Base-by-base conservation (phyloP, 169 alveolate species). In the Eimeria maxima region DNA sequence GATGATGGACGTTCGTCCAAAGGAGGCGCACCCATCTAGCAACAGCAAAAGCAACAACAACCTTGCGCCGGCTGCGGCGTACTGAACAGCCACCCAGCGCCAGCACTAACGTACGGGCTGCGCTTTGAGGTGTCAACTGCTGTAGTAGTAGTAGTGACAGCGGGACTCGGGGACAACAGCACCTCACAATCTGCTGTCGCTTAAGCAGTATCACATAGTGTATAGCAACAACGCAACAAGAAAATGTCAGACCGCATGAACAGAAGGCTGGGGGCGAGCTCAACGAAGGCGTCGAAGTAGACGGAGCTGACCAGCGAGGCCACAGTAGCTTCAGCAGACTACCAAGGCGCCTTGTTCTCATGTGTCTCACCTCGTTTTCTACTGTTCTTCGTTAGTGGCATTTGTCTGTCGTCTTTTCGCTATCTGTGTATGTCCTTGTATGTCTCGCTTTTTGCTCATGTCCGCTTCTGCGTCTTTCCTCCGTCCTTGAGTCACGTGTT, bases 1-100 rank as follows among this genome's bases (percentile, higher is more conserved):
- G 73, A 67, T 27, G 42, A 29, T 29, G 44, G 81, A 29, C 24
- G 0, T 29, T 18, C 24, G 50, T 27, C 81, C 50, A 18, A 10
- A 29, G 81, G 81, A 71, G 50, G 29, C 81, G 33, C 27, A 13
- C 47, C 29, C 29, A 3, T 20, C 29, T 22, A 60, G 71, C 71
- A 73, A 27, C 53, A 20, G 55, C 53, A 44, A 27, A n/a, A 38
- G 88, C 57, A 45, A 20, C 44, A 27, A 13, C 88, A 47, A 42
- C 63, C 20, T 45, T 78, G 65, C 57, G 10, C 27, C 88, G 14
- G 67, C 67, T n/a, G 53, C 88, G n/a, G 84, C 84, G 22, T 73
- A 22, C 84, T 73, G 84, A 73, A 22, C 71, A 20, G 65, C 16
- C 38, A 33, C 38, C 38, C 1, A 33, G 38, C 38, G 38, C 38